Percentiles rank a stretch among this genome's conserved stretches.
phyloP scores from a whole-genome alignment of 768 basidiomycete species.

The Boletus rex-veris region DNA sequence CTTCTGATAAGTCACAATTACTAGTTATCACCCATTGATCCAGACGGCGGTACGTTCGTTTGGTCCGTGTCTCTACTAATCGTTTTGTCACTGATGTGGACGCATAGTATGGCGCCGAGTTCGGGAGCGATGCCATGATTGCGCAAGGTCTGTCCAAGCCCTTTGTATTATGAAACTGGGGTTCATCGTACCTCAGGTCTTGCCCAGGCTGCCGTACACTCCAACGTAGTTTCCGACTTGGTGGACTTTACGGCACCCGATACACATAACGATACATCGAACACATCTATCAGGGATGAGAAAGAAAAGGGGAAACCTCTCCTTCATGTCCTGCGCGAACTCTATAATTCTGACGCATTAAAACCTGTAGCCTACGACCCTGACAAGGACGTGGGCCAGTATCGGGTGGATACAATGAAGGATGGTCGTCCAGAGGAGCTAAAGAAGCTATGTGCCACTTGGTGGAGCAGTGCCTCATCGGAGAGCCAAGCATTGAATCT shows the following conservation, averaged over 20 bases:
- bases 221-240: constrained; percentile 26
- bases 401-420: constrained; percentile 32
- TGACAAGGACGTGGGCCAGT: constrained; percentile 37
- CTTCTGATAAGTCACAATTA: background rate
- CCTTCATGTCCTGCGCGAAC: constrained; percentile 46
- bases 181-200: constrained; percentile 31
- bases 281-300: background rate
- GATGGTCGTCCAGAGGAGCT: constrained; percentile 45
- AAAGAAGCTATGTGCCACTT: constrained; percentile 40
- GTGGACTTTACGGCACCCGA: constrained; percentile 28
- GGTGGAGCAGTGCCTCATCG: constrained; percentile 29
- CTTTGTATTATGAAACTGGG: background rate
- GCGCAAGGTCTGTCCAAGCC: constrained; percentile 41
- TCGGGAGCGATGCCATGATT: constrained; percentile 46
- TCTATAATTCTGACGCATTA: constrained; percentile 49
- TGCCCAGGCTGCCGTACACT: constrained; percentile 48
- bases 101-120: constrained; percentile 50
- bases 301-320: constrained; percentile 37
- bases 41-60: constrained; percentile 47
- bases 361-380: constrained; percentile 53
- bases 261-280: background rate
- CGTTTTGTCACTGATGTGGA: background rate
- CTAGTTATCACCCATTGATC: constrained; percentile 54
- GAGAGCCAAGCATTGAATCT: constrained; percentile 28
- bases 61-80: background rate